A percentile compares a stretch with the other conserved stretches of the same genome.
phyloP scores from a whole-genome alignment of 2,329 filamentous ascomycete genomes.

The Scytalidium sp. region DNA sequence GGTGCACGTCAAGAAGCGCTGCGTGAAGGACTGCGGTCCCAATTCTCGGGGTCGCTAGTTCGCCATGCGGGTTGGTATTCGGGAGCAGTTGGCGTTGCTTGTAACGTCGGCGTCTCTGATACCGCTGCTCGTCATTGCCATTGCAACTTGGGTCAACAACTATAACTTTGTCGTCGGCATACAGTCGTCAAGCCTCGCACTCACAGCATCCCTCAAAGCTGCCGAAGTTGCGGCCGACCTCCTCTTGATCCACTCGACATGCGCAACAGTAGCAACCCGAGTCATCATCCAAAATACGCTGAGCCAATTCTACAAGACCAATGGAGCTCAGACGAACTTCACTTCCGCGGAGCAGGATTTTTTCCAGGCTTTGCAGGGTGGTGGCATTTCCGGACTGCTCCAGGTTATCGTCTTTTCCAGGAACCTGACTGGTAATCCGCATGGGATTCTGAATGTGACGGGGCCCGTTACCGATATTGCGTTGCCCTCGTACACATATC shows the following conservation, averaged over 20 bases:
- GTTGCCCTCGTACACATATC: slow-evolving; percentile 56
- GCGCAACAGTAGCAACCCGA: slow-evolving; percentile 67
- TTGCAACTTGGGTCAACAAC: slow-evolving; percentile 68
- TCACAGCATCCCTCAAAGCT: slow-evolving; percentile 85
- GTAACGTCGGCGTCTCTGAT: slow-evolving; percentile 73
- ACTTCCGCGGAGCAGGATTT: slow-evolving; percentile 59
- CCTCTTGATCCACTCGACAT: slow-evolving; percentile 73
- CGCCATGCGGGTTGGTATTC: slow-evolving; percentile 79
- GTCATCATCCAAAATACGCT: slow-evolving; percentile 56
- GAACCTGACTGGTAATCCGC: slow-evolving; percentile 54
- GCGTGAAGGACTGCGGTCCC: not conserved
- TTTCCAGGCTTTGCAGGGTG: slow-evolving; percentile 60
- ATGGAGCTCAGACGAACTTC: slow-evolving; percentile 60
- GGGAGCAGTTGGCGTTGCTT: slow-evolving; percentile 79
- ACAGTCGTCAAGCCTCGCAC: slow-evolving; percentile 59
- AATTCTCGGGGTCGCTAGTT: not conserved
- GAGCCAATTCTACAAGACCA: slow-evolving; percentile 49
- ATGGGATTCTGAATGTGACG: slow-evolving; percentile 65
- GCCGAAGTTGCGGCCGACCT: slow-evolving; percentile 77
- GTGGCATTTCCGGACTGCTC: slow-evolving; percentile 52
- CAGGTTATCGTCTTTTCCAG: slow-evolving; percentile 73
- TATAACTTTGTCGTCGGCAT: slow-evolving; percentile 58
- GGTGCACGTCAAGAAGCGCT: not conserved
- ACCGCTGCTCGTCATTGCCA: slow-evolving; percentile 72
- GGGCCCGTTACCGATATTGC: slow-evolving; percentile 33